Percentiles rank a stretch among this genome's conserved stretches.
Evolutionary conservation across 2,329 filamentous ascomycete species (phyloP).

Genomic region (Grosmannia serpens): DNA sequence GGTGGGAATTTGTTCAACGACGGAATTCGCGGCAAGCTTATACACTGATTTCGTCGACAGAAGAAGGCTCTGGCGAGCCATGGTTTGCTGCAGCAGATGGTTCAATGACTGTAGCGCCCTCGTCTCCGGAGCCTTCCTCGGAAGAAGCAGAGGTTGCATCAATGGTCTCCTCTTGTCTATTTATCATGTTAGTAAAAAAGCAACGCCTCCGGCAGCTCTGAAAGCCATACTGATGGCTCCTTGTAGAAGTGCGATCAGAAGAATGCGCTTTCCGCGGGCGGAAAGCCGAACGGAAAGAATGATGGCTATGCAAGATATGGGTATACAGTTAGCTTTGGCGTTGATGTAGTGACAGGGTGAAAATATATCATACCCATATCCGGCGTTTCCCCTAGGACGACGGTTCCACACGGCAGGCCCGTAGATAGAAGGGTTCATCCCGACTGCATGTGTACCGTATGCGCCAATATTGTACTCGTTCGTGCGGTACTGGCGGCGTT

Average conservation of each 20-base stretch:
- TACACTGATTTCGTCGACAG: not conserved
- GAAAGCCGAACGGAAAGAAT: not conserved
- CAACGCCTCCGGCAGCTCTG: too few species aligned
- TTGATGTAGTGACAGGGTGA: not conserved
- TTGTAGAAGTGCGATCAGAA: not conserved
- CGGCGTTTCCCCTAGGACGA: conserved; percentile 12
- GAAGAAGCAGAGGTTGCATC: conserved; percentile 30
- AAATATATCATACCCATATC: conserved; percentile 13
- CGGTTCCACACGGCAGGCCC: conserved; percentile 27
- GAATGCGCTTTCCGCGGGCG: not conserved
- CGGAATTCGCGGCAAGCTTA: not conserved
- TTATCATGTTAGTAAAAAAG: not conserved
- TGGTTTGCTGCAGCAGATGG: conserved; percentile 23
- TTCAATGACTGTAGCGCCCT: conserved; percentile 44
- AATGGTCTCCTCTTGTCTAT: conserved; percentile 24
- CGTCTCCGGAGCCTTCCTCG: conserved; percentile 31
- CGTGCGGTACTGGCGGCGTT: conserved; percentile 88
- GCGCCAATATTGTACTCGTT: conserved; percentile 82
- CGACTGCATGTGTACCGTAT: conserved; percentile 51
- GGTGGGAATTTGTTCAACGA: not conserved
- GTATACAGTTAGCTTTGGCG: not conserved
- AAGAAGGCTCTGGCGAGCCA: not conserved
- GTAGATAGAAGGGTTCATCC: conserved; percentile 39
- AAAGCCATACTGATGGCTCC: not conserved
- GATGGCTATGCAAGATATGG: not conserved